Base-by-base conservation (phyloP, 768 basidiomycete species). In the Amanita fuliginea region DNA sequence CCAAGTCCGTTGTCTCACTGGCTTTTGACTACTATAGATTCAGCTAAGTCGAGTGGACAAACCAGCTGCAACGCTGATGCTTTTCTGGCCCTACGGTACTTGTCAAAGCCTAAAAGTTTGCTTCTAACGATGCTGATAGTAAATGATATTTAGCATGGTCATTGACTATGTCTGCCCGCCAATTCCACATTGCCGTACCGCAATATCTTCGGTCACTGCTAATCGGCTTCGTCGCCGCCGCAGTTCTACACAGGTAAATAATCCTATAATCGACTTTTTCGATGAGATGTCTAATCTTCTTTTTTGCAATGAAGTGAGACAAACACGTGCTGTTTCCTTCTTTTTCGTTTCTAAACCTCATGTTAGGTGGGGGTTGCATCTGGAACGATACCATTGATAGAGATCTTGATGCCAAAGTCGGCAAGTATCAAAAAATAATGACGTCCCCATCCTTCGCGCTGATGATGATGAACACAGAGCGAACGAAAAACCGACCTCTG, bases 401-500 rank as follows among this genome's bases (percentile, higher is more conserved):
- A 2, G 56, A 65, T n/a, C 55, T 64, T 33, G 64, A 65, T 46
- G 53, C 54, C 18, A 55, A 57, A 56, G 64, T 65, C 42, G 64
- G 64, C 59, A 26, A 19, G 62, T 53, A 32, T n/a, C 10, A 10
- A 18, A 37, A 33, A 10, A n/a, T 9, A 21, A n/a, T 46, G n/a
- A 37, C 36, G 5, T n/a, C 3, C 1, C 24, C 14, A 14, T 33
- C 14, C n/a, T 14, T 6, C n/a, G 9, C 18, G 2, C 18, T 19
- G 33, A 8, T 10, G 11, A 34, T n/a, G 33, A 34, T n/a, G 33
- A 3, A 3, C 21, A 21, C 19, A 67, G 66, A 63, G 41, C 63
- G 64, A 28, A 65, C 63, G 1, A 67, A 62, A 46, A 47, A 53
- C n/a, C 52, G 66, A 10, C 66, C 66, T 0, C 51, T 67, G 19